These are phyloP conservation scores for Aspergillus ruber DNA, from an alignment of 2,329 filamentous ascomycete genomes.

Conservation along the genomic window DNA sequence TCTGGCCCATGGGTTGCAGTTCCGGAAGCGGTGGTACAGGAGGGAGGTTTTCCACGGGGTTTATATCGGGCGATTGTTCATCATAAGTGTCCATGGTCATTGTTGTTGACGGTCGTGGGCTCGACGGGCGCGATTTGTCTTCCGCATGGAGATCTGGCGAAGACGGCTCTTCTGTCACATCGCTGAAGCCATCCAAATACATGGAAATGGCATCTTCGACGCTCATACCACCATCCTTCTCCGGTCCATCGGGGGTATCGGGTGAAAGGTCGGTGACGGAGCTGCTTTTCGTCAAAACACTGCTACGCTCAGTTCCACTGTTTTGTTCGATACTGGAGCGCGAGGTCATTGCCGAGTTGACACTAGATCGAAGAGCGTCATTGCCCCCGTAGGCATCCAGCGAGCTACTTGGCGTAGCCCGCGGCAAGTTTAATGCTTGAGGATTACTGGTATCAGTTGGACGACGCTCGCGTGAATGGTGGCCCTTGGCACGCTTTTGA, in stretches of 20 bases:
- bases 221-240: constrained; percentile 47
- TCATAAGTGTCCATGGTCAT: constrained; percentile 16
- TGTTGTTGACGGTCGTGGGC: constrained; percentile 22
- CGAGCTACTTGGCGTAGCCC: constrained; percentile 24
- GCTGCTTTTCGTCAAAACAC: constrained; percentile 71
- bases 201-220: constrained; percentile 57
- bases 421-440: constrained; percentile 22
- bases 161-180: constrained; percentile 34
- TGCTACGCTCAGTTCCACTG: constrained; percentile 73
- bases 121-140: constrained; percentile 26
- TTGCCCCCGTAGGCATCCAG: constrained; percentile 23
- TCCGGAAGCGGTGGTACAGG: constrained; percentile 14
- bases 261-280: constrained; percentile 57
- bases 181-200: constrained; percentile 54
- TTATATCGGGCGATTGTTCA: constrained; percentile 13
- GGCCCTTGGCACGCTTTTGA: constrained; percentile 20
- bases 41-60: constrained; percentile 15
- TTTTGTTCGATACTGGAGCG: constrained; percentile 52
- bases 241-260: constrained; percentile 62
- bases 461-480: constrained; percentile 20
- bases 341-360: constrained; percentile 55
- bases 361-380: constrained; percentile 47
- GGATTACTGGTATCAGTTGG: constrained; percentile 14
- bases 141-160: constrained; percentile 25
- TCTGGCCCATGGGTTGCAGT: constrained; percentile 1